phyloP scores from a whole-genome alignment of 2,329 filamentous ascomycete species.

The Calonectria henricotiae region DNA sequence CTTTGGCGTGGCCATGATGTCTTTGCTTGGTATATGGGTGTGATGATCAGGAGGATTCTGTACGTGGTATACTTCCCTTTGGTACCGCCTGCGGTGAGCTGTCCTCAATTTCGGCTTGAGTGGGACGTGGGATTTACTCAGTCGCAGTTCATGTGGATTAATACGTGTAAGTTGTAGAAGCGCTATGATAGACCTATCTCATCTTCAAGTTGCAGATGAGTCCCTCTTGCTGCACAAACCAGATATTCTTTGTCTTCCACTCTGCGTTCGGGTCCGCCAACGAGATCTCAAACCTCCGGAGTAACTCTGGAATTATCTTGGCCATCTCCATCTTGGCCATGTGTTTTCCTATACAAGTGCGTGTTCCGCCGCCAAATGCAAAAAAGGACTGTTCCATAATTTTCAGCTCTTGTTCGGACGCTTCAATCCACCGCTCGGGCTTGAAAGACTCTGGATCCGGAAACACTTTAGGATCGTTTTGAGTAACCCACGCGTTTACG shows the following conservation, averaged over 20 bases:
- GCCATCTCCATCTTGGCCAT: constrained; percentile 62
- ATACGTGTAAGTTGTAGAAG: neutral
- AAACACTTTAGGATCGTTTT: constrained; percentile 54
- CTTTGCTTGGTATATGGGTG: constrained; percentile 2
- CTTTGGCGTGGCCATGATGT: neutral
- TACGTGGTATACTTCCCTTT: no score
- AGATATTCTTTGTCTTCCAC: constrained; percentile 34
- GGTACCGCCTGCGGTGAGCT: neutral
- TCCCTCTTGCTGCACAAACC: constrained; percentile 35
- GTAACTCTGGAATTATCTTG: constrained; percentile 30
- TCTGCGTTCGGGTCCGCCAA: neutral
- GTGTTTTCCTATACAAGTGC: constrained; percentile 63
- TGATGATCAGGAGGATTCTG: neutral
- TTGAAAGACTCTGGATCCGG: constrained; percentile 56
- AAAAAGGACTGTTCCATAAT: constrained; percentile 53
- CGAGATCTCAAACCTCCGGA: constrained; percentile 30
- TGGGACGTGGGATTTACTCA: neutral
- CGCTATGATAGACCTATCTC: neutral
- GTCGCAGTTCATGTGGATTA: no score
- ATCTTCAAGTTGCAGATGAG: constrained; percentile 29
- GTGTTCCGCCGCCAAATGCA: constrained; percentile 59
- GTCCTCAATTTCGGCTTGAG: neutral
- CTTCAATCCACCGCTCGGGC: constrained; percentile 61
- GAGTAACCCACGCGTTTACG: constrained; percentile 57
- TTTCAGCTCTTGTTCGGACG: constrained; percentile 46